Evolutionary conservation across 495 filamentous ascomycete species (phyloP), one percentile per base, ranked within the genome.

Genomic region (Aspergillus funiculosus): DNA sequence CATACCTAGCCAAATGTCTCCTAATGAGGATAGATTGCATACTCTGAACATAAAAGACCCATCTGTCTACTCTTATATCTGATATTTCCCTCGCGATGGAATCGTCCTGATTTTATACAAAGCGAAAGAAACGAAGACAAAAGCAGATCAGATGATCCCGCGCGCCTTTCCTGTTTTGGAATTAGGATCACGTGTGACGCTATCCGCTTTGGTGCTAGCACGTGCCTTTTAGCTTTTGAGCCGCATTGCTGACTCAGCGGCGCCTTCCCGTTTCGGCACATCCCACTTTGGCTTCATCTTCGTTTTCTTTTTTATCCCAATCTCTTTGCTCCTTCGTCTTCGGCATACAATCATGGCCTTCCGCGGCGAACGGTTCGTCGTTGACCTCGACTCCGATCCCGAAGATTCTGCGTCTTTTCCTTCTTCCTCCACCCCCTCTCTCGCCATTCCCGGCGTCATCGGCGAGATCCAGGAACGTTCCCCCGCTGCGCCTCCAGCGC

Each of bases 381-480:
- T 81, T 6, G 66, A 77, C 48, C 51, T 81, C 13, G 67, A 67
- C 13, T 76, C 71, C 21, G 63, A 74, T 32, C 63, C 67, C 6
- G 37, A 50, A 10, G 54, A 53, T 37, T 27, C 50, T 22, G 52
- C 54, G 4, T 22, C 53, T 15, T 27, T 51, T 22, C 53, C 54
- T 5, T 22, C 53, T 15, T 32, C 61, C 27, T 31, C 58, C 6
- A 8, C 53, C 26, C 51, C 40, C 39, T 39, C 36, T 52, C 35
- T 58, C 58, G 36, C 62, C 54, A 22, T 67, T 55, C 50, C 68
- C 26, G 64, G 58, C 21, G 76, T 89, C 31, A 72, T 98, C 32
- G 71, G 74, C 18, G 90, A 96, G 49, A 82, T 98, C 63, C 66
- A 78, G 51, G 92, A 97, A 67, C 80, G 86, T 27, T 65, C 56